Evolutionary conservation across 1,139 yeast genomes (phyloP).

Genomic region (Diutina ranongensis): DNA sequence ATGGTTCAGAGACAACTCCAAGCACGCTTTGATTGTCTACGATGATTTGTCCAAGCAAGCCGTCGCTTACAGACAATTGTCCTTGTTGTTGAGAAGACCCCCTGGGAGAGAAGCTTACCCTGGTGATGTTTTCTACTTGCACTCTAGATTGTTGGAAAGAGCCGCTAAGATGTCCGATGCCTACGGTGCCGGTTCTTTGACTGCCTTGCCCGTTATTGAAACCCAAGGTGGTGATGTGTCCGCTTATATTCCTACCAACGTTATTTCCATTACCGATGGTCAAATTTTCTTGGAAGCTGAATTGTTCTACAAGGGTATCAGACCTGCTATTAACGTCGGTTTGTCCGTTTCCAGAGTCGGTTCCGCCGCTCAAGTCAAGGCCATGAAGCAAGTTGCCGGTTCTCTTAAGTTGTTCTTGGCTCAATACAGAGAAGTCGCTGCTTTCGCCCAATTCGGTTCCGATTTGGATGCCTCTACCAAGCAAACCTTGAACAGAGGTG

Average conservation of each 20-base stretch:
- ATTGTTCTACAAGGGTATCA: constrained; percentile 99
- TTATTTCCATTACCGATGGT: constrained; percentile 95
- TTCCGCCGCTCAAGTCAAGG: constrained; percentile 99
- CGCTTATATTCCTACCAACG: constrained; percentile 95
- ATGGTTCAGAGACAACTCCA: constrained; percentile 99
- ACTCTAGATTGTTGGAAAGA: constrained; percentile 92
- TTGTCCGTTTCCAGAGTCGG: constrained; percentile 99
- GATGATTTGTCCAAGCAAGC: constrained; percentile 99
- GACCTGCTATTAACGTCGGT: constrained; percentile 99
- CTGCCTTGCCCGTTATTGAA: constrained; percentile 94
- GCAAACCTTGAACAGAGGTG: constrained; percentile 99
- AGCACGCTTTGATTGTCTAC: constrained; percentile 92
- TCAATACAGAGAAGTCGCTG: constrained; percentile 99
- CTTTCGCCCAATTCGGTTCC: constrained; percentile 99
- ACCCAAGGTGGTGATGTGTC: constrained; percentile 99
- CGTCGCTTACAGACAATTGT: constrained; percentile 99
- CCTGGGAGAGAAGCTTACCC: constrained; percentile 98
- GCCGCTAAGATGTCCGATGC: constrained; percentile 93
- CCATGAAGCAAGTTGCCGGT: constrained; percentile 99
- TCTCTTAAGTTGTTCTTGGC: constrained; percentile 99
- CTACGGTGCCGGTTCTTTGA: constrained; percentile 88
- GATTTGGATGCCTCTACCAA: constrained; percentile 99
- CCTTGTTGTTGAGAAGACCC: constrained; percentile 93
- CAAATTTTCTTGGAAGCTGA: constrained; percentile 99
- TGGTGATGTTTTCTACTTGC: constrained; percentile 94